A percentile compares a stretch with the other conserved stretches of the same genome.
Conservation (phyloP, 179 eudicot genomes). For the Kewa caespitosa region DNA sequence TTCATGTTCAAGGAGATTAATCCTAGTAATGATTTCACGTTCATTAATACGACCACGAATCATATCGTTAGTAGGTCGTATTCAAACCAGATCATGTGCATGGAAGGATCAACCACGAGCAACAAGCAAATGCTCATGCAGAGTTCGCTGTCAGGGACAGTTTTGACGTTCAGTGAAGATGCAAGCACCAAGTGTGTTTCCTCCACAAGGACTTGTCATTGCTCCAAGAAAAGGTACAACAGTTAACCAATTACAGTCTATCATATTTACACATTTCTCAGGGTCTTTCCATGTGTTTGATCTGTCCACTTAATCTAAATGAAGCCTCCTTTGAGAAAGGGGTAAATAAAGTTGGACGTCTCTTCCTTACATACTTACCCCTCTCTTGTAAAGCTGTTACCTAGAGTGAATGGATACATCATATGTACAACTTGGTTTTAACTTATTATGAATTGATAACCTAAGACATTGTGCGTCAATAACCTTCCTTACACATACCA, state of each 20-base stretch:
- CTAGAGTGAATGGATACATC: too few relatives aligned
- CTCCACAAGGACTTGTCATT: slow-evolving; percentile 32
- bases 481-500: neutral
- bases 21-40: slow-evolving; percentile 24
- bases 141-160: slow-evolving; percentile 32
- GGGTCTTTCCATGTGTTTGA: too few relatives aligned
- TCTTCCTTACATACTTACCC: too few relatives aligned
- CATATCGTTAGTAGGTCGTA: slow-evolving; percentile 6
- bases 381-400: too few relatives aligned
- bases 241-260: too few relatives aligned
- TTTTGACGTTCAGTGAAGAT: slow-evolving; percentile 39
- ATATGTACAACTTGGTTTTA: too few relatives aligned
- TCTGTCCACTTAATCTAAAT: neutral
- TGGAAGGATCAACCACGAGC: slow-evolving; percentile 33
- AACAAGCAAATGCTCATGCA: slow-evolving; percentile 31
- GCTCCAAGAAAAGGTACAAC: slow-evolving; percentile 42
- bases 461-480: too few relatives aligned
- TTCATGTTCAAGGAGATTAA: neutral
- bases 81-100: slow-evolving; percentile 22
- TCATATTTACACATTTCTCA: too few relatives aligned
- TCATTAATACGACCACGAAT: slow-evolving; percentile 12
- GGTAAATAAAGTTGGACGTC: neutral
- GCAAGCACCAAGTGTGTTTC: slow-evolving; percentile 30
- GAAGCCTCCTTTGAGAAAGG: neutral
- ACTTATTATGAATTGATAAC: too few relatives aligned